phyloP scores from a whole-genome alignment of 2,329 filamentous ascomycete genomes.

The Zopfia rhizophila region DNA sequence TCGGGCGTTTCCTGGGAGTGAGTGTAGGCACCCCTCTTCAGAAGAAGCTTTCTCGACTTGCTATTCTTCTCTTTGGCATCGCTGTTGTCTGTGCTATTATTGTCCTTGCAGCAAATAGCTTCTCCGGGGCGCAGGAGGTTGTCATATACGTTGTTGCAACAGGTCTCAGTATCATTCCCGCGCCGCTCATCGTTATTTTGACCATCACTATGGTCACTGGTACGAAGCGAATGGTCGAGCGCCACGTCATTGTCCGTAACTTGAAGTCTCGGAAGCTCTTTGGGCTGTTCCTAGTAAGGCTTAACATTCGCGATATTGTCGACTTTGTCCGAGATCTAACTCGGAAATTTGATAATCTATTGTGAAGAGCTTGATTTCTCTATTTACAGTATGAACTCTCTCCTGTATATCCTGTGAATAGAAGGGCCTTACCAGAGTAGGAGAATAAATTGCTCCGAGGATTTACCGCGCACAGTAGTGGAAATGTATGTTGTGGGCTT shows the following conservation, averaged over 20 bases:
- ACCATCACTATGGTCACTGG: slow-evolving; percentile 30
- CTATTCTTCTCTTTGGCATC: slow-evolving; percentile 21
- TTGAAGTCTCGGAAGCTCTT: slow-evolving; percentile 26
- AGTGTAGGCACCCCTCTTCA: slow-evolving; percentile 30
- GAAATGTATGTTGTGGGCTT: no score
- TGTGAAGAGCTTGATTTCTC: no score
- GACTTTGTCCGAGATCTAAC: no score
- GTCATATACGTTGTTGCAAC: slow-evolving; percentile 30
- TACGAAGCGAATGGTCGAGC: slow-evolving; percentile 24
- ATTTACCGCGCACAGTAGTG: no score
- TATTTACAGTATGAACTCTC: no score
- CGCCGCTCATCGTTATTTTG: slow-evolving; percentile 23
- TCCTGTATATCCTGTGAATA: no score
- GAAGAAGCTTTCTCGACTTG: slow-evolving; percentile 23
- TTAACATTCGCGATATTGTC: no score
- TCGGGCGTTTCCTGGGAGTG: slow-evolving; percentile 36
- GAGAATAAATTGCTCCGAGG: no score
- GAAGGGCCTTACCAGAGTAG: no score
- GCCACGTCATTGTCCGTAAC: slow-evolving; percentile 28
- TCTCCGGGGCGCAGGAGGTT: slow-evolving; percentile 36
- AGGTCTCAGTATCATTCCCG: slow-evolving; percentile 30
- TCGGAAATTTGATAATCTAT: no score
- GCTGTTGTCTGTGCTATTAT: slow-evolving; percentile 29
- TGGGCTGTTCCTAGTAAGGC: slow-evolving; percentile 34
- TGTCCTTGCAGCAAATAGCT: slow-evolving; percentile 28